phyloP scores from a whole-genome alignment of 2,329 filamentous ascomycete species.

The Graphilbum fragrans region DNA sequence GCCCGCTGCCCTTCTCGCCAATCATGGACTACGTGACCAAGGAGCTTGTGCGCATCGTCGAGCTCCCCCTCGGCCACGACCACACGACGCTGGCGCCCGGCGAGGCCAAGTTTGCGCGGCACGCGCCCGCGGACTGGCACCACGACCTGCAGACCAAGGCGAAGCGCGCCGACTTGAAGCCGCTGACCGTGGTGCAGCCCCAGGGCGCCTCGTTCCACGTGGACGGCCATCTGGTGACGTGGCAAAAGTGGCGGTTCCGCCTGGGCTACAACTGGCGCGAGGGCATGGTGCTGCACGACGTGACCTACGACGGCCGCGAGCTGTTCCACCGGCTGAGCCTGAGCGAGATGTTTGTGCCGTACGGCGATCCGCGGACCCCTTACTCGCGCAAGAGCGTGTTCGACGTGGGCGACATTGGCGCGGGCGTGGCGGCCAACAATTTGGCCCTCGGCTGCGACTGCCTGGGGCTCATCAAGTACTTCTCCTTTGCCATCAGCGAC shows the following conservation, averaged over 20 bases:
- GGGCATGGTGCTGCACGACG: slow-evolving; percentile 51
- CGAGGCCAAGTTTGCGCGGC: slow-evolving; percentile 18
- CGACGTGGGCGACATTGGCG: slow-evolving; percentile 58
- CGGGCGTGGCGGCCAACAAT: slow-evolving; percentile 56
- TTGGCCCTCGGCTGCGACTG: slow-evolving; percentile 54
- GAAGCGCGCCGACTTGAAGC: slow-evolving; percentile 40
- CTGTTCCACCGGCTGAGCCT: slow-evolving; percentile 55
- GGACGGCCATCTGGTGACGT: slow-evolving; percentile 35
- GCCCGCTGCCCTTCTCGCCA: slow-evolving; percentile 42
- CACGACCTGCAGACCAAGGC: slow-evolving; percentile 19
- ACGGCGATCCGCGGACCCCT: slow-evolving; percentile 51
- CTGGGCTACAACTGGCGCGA: slow-evolving; percentile 53
- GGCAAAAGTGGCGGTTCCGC: slow-evolving; percentile 60
- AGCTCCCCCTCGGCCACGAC: slow-evolving; percentile 27
- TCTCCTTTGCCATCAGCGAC: slow-evolving; percentile 42
- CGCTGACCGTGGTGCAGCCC: slow-evolving; percentile 24
- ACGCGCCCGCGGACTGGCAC: slow-evolving; percentile 37
- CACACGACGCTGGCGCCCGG: too few relatives aligned
- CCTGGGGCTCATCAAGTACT: slow-evolving; percentile 50
- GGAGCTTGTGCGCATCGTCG: slow-evolving; percentile 25
- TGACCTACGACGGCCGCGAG: slow-evolving; percentile 52
- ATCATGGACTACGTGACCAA: slow-evolving; percentile 38
- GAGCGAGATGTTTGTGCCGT: slow-evolving; percentile 55
- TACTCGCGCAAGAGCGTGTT: slow-evolving; percentile 62
- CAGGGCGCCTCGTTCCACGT: slow-evolving; percentile 30